Percentiles rank a stretch among this genome's conserved stretches.
These are phyloP conservation scores for Colletotrichum sp. DNA, from an alignment of 2,329 filamentous ascomycete genomes.

Conservation along the genomic window DNA sequence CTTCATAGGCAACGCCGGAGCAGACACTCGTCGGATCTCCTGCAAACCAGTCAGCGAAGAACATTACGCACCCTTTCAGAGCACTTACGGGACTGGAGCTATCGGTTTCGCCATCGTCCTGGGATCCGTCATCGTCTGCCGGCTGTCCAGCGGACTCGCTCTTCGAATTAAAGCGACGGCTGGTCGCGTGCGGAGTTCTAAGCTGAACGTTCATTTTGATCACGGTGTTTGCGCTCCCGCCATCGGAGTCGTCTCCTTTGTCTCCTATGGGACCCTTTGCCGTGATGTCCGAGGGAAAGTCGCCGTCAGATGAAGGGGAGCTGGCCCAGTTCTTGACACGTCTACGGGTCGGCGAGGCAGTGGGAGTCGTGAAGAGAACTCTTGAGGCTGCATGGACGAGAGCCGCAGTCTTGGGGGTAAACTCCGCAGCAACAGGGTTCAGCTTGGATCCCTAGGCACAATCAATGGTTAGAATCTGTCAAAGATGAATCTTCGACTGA, in stretches of 20 bases:
- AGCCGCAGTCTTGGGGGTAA: conserved; percentile 50
- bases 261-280: background rate
- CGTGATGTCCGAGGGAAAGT: background rate
- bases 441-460: conserved; percentile 53
- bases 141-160: conserved; percentile 4
- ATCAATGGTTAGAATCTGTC: conserved; percentile 45
- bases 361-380: conserved; percentile 7
- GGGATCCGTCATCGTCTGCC: background rate
- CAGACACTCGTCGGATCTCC: background rate
- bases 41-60: background rate
- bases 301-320: background rate
- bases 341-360: background rate
- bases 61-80: background rate
- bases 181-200: background rate
- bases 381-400: conserved; percentile 7
- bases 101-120: background rate
- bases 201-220: conserved; percentile 7
- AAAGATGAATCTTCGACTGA: conserved; percentile 27
- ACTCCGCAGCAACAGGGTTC: conserved; percentile 61
- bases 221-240: conserved; percentile 2
- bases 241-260: background rate
- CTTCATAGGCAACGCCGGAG: background rate
- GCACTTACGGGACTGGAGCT: background rate
- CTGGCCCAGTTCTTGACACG: conserved; percentile 5
- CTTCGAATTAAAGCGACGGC: conserved; percentile 9